Percentiles rank a stretch among this genome's conserved stretches.
These are phyloP conservation scores for Stygiomarasmius scandens DNA, from an alignment of 1,284 basidiomycete genomes.

Conservation along the genomic window DNA sequence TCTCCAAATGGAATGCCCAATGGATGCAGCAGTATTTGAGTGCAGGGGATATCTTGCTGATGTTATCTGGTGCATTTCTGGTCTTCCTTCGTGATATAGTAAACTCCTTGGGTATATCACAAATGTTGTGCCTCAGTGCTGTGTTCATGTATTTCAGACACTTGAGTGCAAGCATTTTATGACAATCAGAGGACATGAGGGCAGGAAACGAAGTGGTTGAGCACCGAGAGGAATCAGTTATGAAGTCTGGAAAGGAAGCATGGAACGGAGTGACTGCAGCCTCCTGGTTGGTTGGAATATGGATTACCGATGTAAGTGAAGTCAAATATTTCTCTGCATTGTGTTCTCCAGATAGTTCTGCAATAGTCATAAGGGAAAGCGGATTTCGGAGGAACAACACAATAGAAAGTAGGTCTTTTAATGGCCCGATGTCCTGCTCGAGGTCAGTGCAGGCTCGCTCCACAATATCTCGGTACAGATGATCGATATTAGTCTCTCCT, in stretches of 20 bases:
- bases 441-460: not conserved
- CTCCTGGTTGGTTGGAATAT: conserved; percentile 9
- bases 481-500: not conserved
- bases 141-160: conserved; percentile 19
- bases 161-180: conserved; percentile 16
- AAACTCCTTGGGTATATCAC: conserved; percentile 6
- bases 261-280: conserved; percentile 16
- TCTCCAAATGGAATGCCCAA: conserved; percentile 20
- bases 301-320: conserved; percentile 10
- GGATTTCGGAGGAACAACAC: not conserved
- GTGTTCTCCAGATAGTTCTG: not conserved
- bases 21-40: conserved; percentile 21
- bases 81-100: not conserved
- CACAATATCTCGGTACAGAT: not conserved
- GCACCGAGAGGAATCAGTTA: conserved; percentile 13
- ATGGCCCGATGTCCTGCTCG: not conserved
- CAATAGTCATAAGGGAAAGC: not conserved
- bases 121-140: conserved; percentile 18
- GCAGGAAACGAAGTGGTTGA: conserved; percentile 13
- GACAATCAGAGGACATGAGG: not conserved
- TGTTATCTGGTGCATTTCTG: conserved; percentile 12
- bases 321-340: not conserved
- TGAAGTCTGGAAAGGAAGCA: conserved; percentile 20
- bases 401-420: not conserved
- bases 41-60: conserved; percentile 13